Conservation (phyloP, 768 basidiomycete species). For the Chalciporus pseudorubinellus region DNA sequence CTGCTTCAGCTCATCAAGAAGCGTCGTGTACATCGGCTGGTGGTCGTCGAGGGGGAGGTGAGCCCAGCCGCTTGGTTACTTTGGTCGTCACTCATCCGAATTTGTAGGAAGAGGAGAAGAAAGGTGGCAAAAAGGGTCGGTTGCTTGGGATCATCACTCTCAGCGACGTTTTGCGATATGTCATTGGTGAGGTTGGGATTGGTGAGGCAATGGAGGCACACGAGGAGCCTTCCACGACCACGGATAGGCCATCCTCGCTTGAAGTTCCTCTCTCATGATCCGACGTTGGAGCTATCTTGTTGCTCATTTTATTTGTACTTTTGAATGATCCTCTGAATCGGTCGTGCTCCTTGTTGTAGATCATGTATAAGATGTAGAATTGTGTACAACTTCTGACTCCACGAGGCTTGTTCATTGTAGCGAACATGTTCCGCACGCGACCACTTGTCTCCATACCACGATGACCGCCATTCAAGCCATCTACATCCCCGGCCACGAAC, state of each 20-base stretch:
- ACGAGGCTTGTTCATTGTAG: neutral
- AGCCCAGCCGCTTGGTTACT: conserved; percentile 17
- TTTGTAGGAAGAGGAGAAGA: conserved; percentile 71
- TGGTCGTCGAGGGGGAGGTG: conserved; percentile 92
- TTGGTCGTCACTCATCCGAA: neutral
- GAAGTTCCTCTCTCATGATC: conserved; percentile 19
- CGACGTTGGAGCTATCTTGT: neutral
- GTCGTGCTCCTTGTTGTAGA: conserved; percentile 12
- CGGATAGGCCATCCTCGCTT: conserved; percentile 14
- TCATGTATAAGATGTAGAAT: conserved; percentile 12
- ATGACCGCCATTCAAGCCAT: conserved; percentile 80
- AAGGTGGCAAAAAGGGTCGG: conserved; percentile 78
- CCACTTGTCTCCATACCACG: conserved; percentile 11
- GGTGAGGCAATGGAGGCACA: conserved; percentile 42
- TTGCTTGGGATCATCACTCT: conserved; percentile 85
- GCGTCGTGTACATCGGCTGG: conserved; percentile 89
- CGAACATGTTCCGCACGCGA: neutral
- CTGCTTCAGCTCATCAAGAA: conserved; percentile 90
- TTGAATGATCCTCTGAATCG: conserved; percentile 1
- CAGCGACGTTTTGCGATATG: conserved; percentile 82
- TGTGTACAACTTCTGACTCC: neutral
- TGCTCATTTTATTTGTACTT: conserved; percentile 6
- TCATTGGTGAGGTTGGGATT: conserved; percentile 65
- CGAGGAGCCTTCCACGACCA: conserved; percentile 23
- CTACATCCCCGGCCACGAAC: conserved; percentile 66